Evolutionary conservation across 2,329 filamentous ascomycete species (phyloP).

Genomic region (Alternaria gaisen): DNA sequence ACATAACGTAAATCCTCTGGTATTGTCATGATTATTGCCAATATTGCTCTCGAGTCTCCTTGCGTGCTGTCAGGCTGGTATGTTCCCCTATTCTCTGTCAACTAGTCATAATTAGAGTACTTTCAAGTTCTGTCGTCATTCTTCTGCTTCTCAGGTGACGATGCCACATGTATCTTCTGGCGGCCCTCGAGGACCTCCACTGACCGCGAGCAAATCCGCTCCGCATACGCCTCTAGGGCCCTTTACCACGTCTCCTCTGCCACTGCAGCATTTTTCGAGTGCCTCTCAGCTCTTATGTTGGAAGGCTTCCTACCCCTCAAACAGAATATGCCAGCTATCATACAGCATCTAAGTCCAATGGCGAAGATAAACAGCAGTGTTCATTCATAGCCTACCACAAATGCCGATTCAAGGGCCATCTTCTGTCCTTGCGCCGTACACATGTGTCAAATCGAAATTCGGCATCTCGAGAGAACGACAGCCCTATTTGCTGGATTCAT

Average conservation of each 20-base stretch:
- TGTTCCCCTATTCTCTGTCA: background rate
- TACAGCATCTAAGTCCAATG: background rate
- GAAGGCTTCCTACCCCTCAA: background rate
- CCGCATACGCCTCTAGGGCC: background rate
- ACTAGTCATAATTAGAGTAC: background rate
- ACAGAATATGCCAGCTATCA: background rate
- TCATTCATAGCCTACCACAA: background rate
- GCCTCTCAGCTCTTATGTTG: background rate
- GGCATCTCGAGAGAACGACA: background rate
- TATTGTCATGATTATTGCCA: background rate
- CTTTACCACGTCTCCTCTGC: background rate
- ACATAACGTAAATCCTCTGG: background rate
- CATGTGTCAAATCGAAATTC: background rate
- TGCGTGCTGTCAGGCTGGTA: background rate
- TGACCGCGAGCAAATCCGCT: background rate
- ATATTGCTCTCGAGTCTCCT: background rate
- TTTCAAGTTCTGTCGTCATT: background rate
- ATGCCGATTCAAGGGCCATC: background rate
- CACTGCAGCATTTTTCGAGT: background rate
- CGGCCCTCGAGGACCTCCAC: background rate
- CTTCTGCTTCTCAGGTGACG: background rate
- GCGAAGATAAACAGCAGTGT: background rate
- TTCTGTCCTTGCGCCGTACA: background rate
- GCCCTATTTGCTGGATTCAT: background rate
- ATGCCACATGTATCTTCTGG: background rate